Evolutionary conservation across 108 stramenopile genomes (phyloP).

Genomic region (Fistulifera solaris): DNA sequence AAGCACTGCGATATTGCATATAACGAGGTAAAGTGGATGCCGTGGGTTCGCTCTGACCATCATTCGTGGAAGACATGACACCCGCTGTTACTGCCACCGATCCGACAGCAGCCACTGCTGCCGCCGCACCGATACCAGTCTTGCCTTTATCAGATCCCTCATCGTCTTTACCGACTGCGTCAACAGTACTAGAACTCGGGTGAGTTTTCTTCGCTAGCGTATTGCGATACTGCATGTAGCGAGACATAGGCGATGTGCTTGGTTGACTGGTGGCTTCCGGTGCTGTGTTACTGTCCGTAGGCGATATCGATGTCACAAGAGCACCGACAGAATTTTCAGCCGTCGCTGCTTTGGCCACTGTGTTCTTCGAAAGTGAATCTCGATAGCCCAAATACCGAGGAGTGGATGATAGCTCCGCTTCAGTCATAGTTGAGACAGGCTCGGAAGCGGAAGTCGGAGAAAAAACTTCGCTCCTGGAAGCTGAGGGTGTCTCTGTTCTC

Average conservation of each 20-base stretch:
- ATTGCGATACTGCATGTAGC: slow-evolving; percentile 8
- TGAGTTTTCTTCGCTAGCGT: background rate
- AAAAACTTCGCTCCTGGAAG: too few relatives aligned
- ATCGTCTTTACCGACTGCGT: too few relatives aligned
- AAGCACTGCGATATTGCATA: slow-evolving; percentile 1
- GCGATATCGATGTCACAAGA: background rate
- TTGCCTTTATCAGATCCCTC: too few relatives aligned
- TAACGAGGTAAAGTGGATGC: slow-evolving; percentile 1
- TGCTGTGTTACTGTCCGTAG: background rate
- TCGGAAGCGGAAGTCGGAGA: too few relatives aligned
- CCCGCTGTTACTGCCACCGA: too few relatives aligned
- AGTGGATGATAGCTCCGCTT: background rate
- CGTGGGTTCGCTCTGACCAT: too few relatives aligned
- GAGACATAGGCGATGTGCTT: background rate
- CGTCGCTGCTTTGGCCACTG: background rate
- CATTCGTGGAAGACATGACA: too few relatives aligned
- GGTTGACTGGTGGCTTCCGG: background rate
- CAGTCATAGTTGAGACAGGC: too few relatives aligned
- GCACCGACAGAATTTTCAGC: background rate
- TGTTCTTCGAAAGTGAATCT: background rate
- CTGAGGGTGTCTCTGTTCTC: too few relatives aligned
- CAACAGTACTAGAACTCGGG: too few relatives aligned
- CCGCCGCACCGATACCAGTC: too few relatives aligned
- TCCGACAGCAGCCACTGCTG: too few relatives aligned
- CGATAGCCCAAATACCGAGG: background rate